Percentiles rank a stretch among this genome's conserved stretches.
These are phyloP conservation scores for Dactylellina drechsleri DNA, from an alignment of 2,329 filamentous ascomycete species.

Conservation along the genomic window DNA sequence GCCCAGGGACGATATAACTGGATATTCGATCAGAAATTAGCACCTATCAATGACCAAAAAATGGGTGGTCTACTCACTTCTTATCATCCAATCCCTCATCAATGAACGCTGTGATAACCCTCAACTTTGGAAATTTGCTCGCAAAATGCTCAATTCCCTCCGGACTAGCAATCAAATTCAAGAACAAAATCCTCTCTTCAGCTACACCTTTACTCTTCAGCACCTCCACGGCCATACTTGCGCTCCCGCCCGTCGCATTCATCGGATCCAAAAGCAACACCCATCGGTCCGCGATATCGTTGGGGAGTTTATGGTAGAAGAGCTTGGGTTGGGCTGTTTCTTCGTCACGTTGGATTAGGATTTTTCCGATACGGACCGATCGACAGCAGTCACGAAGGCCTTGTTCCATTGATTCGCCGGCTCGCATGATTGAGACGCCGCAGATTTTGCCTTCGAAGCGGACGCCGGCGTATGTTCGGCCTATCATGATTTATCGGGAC, in stretches of 20 bases:
- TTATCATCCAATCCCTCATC: constrained; percentile 97
- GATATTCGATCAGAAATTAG: constrained; percentile 61
- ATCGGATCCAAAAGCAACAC: constrained; percentile 96
- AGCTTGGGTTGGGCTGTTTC: constrained; percentile 91
- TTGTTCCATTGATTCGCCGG: constrained; percentile 98
- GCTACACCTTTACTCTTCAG: constrained; percentile 89
- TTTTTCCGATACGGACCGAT: constrained; percentile 98
- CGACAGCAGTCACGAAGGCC: constrained; percentile 95
- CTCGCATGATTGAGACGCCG: constrained; percentile 97
- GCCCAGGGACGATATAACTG: constrained; percentile 93
- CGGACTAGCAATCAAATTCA: constrained; percentile 97
- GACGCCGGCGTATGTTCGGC: constrained; percentile 77
- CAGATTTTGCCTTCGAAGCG: constrained; percentile 98
- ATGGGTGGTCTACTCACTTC: constrained; percentile 73
- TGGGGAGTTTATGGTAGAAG: constrained; percentile 97
- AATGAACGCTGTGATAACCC: constrained; percentile 94
- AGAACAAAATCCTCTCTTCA: constrained; percentile 92
- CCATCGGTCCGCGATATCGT: constrained; percentile 92
- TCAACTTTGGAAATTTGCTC: constrained; percentile 84
- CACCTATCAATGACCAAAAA: background rate
- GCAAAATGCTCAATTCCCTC: constrained; percentile 91
- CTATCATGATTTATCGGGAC: constrained; percentile 2
- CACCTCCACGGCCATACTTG: constrained; percentile 95
- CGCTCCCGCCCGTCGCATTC: constrained; percentile 96
- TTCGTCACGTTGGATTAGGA: constrained; percentile 95